phyloP scores from a whole-genome alignment of 2,329 filamentous ascomycete species.

The Alternaria postmessia region DNA sequence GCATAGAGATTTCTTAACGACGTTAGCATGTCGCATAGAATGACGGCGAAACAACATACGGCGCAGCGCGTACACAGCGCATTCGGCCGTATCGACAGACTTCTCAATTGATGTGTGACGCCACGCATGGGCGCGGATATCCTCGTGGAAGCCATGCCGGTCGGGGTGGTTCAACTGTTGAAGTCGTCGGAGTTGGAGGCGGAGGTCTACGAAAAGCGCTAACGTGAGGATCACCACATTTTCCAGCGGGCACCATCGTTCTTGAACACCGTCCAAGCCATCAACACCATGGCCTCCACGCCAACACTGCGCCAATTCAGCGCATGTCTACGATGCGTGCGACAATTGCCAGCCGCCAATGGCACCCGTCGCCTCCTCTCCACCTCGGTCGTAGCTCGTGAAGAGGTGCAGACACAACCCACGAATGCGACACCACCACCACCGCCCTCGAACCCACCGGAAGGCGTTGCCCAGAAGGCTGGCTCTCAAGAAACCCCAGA shows the following conservation, averaged over 20 bases:
- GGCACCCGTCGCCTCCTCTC: slow-evolving; percentile 57
- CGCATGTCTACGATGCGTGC: slow-evolving; percentile 47
- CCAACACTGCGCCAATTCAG: slow-evolving; percentile 45
- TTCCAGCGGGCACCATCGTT: slow-evolving; percentile 20
- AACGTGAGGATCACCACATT: slow-evolving; percentile 28
- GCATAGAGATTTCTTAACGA: slow-evolving; percentile 34
- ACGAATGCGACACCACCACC: slow-evolving; percentile 30
- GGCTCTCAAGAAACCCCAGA: slow-evolving; percentile 31
- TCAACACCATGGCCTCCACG: slow-evolving; percentile 45
- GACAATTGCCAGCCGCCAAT: slow-evolving; percentile 41
- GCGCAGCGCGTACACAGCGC: slow-evolving; percentile 57
- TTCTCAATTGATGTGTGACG: slow-evolving; percentile 41
- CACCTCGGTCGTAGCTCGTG: slow-evolving; percentile 53
- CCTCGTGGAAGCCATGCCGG: slow-evolving; percentile 53
- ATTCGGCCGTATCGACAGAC: slow-evolving; percentile 40
- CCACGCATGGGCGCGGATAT: slow-evolving; percentile 50
- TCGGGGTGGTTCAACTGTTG: slow-evolving; percentile 26
- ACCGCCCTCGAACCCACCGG: slow-evolving; percentile 23
- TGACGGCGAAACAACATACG: slow-evolving; percentile 54
- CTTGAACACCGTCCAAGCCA: slow-evolving; percentile 15
- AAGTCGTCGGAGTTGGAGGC: slow-evolving; percentile 38
- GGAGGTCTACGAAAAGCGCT: slow-evolving; percentile 31
- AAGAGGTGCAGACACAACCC: slow-evolving; percentile 53
- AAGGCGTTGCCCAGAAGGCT: slow-evolving; percentile 20
- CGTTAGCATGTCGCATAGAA: slow-evolving; percentile 46